A percentile compares a stretch with the other conserved stretches of the same genome.
phyloP scores from a whole-genome alignment of 371 early-diverging fungal species.

The Mucor racemosus region DNA sequence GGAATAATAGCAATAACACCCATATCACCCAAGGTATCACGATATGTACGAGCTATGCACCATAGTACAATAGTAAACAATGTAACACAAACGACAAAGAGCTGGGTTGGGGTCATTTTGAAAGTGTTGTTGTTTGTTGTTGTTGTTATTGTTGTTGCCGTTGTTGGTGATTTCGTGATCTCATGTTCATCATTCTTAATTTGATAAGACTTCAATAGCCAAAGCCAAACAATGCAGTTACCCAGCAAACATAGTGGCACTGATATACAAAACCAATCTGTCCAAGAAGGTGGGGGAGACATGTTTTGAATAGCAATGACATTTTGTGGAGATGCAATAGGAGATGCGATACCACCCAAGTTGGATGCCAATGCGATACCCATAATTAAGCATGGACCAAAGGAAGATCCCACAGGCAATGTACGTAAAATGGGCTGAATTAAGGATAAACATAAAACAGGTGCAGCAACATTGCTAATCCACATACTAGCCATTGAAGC shows the following conservation, averaged over 20 bases:
- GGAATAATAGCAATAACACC: slow-evolving; percentile 84
- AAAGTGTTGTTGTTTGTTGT: slow-evolving; percentile 24
- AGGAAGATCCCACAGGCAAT: slow-evolving; percentile 65
- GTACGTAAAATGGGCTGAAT: slow-evolving; percentile 85
- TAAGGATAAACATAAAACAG: slow-evolving; percentile 95
- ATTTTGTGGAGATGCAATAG: slow-evolving; percentile 86
- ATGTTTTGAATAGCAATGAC: slow-evolving; percentile 76
- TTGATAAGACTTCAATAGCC: slow-evolving; percentile 58
- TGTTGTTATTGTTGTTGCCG: slow-evolving; percentile 51
- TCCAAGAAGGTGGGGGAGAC: slow-evolving; percentile 76
- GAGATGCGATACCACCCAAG: slow-evolving; percentile 87
- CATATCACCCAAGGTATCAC: slow-evolving; percentile 77
- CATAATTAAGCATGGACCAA: slow-evolving; percentile 74
- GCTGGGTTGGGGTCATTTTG: slow-evolving; percentile 60
- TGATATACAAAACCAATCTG: slow-evolving; percentile 66
- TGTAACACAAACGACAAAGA: slow-evolving; percentile 67
- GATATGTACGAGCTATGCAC: slow-evolving; percentile 71
- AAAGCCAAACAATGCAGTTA: slow-evolving; percentile 74
- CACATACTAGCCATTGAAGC: slow-evolving; percentile 96
- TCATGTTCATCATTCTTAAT: slow-evolving; percentile 59
- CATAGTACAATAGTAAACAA: slow-evolving; percentile 76
- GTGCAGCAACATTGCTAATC: slow-evolving; percentile 98
- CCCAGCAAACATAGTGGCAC: slow-evolving; percentile 67
- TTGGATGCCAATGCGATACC: slow-evolving; percentile 87
- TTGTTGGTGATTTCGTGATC: slow-evolving; percentile 51